Conservation (phyloP, 2,329 filamentous ascomycete species). For the Diaporthe velutina region DNA sequence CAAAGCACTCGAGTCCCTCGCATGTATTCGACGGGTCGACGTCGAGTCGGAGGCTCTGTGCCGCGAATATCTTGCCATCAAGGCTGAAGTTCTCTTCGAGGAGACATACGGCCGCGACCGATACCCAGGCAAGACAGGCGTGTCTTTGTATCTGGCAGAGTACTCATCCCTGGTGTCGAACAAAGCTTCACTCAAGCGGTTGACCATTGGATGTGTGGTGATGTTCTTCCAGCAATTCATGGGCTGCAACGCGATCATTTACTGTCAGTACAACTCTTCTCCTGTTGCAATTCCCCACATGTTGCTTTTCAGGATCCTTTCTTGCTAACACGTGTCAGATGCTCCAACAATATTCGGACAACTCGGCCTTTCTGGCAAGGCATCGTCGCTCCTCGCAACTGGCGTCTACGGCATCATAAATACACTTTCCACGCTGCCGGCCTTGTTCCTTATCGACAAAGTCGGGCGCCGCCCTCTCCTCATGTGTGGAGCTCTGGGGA, state of each 20-base stretch:
- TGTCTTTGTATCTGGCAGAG: slow-evolving; percentile 49
- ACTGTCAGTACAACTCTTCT: slow-evolving; percentile 45
- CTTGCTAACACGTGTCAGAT: slow-evolving; percentile 41
- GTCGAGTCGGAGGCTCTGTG: slow-evolving; percentile 48
- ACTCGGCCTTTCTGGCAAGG: slow-evolving; percentile 45
- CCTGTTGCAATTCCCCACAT: too few species aligned
- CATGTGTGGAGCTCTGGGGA: slow-evolving; percentile 67
- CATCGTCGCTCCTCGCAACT: slow-evolving; percentile 52
- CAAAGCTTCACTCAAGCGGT: slow-evolving; percentile 53
- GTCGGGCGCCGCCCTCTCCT: slow-evolving; percentile 68
- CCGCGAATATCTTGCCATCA: slow-evolving; percentile 52
- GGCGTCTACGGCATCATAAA: slow-evolving; percentile 64
- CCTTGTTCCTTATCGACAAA: slow-evolving; percentile 67
- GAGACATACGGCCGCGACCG: slow-evolving; percentile 45
- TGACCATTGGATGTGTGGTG: slow-evolving; percentile 66
- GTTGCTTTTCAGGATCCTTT: not conserved
- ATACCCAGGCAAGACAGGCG: slow-evolving; percentile 48
- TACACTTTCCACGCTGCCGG: slow-evolving; percentile 66
- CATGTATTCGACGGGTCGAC: slow-evolving; percentile 50
- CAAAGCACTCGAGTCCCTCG: slow-evolving; percentile 48
- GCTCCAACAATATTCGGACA: slow-evolving; percentile 55
- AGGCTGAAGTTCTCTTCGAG: slow-evolving; percentile 54
- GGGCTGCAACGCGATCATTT: slow-evolving; percentile 59
- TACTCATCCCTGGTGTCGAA: slow-evolving; percentile 48
- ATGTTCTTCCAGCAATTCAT: slow-evolving; percentile 68